These are phyloP conservation scores for Gaeumannomyces tritici DNA, from an alignment of 2,329 filamentous ascomycete genomes.

Conservation along the genomic window DNA sequence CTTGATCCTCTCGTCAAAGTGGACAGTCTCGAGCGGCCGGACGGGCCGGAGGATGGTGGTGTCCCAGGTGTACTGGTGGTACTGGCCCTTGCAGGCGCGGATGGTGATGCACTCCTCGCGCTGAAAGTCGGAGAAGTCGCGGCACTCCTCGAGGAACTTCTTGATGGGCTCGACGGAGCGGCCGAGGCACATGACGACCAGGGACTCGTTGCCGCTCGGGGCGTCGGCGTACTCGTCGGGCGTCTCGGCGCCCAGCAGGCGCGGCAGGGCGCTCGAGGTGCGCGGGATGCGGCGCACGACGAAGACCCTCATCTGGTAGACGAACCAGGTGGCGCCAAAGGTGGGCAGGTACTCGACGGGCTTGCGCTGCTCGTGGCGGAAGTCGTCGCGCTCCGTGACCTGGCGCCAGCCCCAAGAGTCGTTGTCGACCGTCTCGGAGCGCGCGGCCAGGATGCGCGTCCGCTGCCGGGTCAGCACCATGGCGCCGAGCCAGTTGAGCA, in stretches of 20 bases:
- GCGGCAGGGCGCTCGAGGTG: conserved; percentile 1
- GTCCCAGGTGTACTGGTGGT: conserved; percentile 21
- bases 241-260: conserved; percentile 6
- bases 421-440: conserved; percentile 19
- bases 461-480: conserved; percentile 20
- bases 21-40: conserved; percentile 23
- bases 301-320: conserved; percentile 21
- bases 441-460: conserved; percentile 23
- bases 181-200: conserved; percentile 37
- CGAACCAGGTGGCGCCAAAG: conserved; percentile 26
- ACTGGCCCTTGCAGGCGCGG: conserved; percentile 17
- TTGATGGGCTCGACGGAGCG: conserved; percentile 40
- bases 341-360: conserved; percentile 27
- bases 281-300: conserved; percentile 22
- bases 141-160: conserved; percentile 32
- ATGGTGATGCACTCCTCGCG: conserved; percentile 25
- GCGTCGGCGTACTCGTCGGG: conserved; percentile 23
- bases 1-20: conserved; percentile 34
- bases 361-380: conserved; percentile 20
- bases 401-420: conserved; percentile 20
- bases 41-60: conserved; percentile 22
- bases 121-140: conserved; percentile 32
- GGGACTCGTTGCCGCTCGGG: conserved; percentile 24
- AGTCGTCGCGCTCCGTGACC: conserved; percentile 19
- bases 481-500: conserved; percentile 26